Percentiles rank a stretch among this genome's conserved stretches.
These are phyloP conservation scores for Puccinia coronata DNA, from an alignment of 1,284 basidiomycete species.

Conservation along the genomic window DNA sequence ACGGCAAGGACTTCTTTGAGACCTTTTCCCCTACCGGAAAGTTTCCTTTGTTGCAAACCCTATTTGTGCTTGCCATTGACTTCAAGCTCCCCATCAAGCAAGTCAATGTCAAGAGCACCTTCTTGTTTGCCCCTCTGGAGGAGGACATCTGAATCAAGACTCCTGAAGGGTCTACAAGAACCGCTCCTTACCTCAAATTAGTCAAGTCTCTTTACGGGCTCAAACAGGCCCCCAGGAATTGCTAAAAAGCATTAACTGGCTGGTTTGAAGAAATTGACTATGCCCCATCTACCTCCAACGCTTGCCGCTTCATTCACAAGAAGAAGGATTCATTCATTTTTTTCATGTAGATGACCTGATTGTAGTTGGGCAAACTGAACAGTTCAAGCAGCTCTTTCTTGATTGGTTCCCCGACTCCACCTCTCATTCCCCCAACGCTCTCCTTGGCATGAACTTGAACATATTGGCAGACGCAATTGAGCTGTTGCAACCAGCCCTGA, in stretches of 20 bases:
- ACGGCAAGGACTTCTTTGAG: constrained; percentile 3
- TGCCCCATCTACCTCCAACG: too few relatives aligned
- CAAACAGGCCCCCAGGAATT: constrained; percentile 2
- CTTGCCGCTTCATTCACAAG: too few relatives aligned
- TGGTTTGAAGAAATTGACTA: not conserved
- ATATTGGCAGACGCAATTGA: too few relatives aligned
- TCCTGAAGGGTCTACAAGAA: too few relatives aligned
- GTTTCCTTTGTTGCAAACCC: not conserved
- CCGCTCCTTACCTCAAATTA: not conserved
- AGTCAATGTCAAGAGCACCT: too few relatives aligned
- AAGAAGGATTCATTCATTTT: too few relatives aligned
- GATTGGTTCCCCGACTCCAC: not conserved
- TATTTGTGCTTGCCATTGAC: not conserved
- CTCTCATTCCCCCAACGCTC: not conserved
- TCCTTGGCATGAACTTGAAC: not conserved
- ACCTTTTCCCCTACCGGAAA: not conserved
- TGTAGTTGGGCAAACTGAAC: not conserved
- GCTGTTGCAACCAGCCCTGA: too few relatives aligned
- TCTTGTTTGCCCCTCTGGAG: too few relatives aligned
- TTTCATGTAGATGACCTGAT: too few relatives aligned
- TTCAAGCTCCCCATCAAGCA: too few relatives aligned
- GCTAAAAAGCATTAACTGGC: not conserved
- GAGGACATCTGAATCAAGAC: too few relatives aligned
- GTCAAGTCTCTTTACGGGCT: not conserved
- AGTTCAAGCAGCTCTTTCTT: too few relatives aligned